Evolutionary conservation across 805 yeast genomes (phyloP).

Genomic region (Wickerhamiella spandovensis): DNA sequence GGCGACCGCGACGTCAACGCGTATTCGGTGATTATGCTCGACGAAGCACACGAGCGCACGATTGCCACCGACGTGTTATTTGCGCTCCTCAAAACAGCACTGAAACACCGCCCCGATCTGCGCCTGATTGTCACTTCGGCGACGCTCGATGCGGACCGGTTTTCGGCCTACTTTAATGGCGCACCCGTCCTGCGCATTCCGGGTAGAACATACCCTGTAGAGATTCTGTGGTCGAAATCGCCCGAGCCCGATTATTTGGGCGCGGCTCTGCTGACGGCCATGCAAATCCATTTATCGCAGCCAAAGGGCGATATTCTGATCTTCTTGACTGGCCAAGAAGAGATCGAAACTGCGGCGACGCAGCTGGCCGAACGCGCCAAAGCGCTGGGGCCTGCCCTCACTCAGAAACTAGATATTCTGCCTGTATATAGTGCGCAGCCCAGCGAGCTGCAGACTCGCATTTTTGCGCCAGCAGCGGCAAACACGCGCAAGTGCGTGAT

Average conservation of each 20-base stretch:
- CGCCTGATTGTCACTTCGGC: constrained; percentile 81
- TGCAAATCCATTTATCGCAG: constrained; percentile 25
- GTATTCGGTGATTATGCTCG: constrained; percentile 81
- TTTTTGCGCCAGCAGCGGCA: constrained; percentile 79
- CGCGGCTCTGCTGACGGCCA: constrained; percentile 10
- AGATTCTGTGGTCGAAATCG: constrained; percentile 63
- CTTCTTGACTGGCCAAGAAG: constrained; percentile 92
- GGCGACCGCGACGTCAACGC: constrained; percentile 51
- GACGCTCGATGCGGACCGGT: constrained; percentile 80
- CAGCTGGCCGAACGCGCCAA: constrained; percentile 51
- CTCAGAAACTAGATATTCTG: constrained; percentile 49
- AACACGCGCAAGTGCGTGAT: constrained; percentile 72
- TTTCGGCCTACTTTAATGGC: constrained; percentile 62
- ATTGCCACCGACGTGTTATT: constrained; percentile 76
- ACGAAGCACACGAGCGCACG: constrained; percentile 96
- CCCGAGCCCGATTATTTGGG: constrained; percentile 40
- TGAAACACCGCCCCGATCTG: constrained; percentile 50
- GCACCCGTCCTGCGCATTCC: constrained; percentile 87
- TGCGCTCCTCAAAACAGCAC: constrained; percentile 65
- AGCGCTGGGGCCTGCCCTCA: constrained; percentile 43
- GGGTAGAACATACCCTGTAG: constrained; percentile 89
- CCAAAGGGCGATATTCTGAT: constrained; percentile 65
- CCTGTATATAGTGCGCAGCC: constrained; percentile 91
- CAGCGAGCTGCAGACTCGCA: constrained; percentile 61
- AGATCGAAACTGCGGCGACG: constrained; percentile 79